Percentiles rank a stretch among this genome's conserved stretches.
These are phyloP conservation scores for Fusarium nelsonii DNA, from an alignment of 2,329 filamentous ascomycete species.

Conservation along the genomic window DNA sequence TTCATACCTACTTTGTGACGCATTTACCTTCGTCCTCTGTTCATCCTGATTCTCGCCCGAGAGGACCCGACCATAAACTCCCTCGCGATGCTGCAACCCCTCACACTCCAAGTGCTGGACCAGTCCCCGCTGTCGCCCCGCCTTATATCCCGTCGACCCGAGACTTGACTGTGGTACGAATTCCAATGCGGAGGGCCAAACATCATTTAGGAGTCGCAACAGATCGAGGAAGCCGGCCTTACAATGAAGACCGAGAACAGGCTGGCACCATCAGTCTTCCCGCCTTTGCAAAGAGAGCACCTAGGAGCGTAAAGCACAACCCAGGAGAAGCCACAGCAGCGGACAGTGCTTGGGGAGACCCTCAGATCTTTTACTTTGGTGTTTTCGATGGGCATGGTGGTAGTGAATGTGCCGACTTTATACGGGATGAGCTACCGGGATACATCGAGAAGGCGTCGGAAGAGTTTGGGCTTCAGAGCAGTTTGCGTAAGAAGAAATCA, in stretches of 20 bases:
- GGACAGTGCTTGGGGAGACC: conserved; percentile 85
- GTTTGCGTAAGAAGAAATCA: conserved; percentile 65
- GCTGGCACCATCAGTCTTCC: conserved; percentile 94
- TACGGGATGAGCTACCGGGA: conserved; percentile 84
- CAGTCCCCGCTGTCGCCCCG: conserved; percentile 69
- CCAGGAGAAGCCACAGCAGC: conserved; percentile 74
- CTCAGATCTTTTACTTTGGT: conserved; percentile 97
- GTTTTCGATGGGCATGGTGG: conserved; percentile 98
- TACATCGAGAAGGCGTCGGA: conserved; percentile 88
- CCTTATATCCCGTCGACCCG: conserved; percentile 69
- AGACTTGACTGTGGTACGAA: conserved; percentile 93
- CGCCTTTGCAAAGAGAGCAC: conserved; percentile 87
- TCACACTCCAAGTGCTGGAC: conserved; percentile 69
- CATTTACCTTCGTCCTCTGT: conserved; percentile 93
- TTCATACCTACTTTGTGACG: conserved; percentile 98
- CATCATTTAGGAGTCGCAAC: conserved; percentile 91
- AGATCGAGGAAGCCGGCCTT: conserved; percentile 83
- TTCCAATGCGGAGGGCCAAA: conserved; percentile 91
- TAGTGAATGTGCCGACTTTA: conserved; percentile 85
- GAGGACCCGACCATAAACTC: conserved; percentile 83
- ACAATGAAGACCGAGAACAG: conserved; percentile 95
- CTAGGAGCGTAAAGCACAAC: conserved; percentile 69
- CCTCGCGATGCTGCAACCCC: conserved; percentile 87
- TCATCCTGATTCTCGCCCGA: conserved; percentile 82
- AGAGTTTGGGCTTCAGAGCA: conserved; percentile 83